These are phyloP conservation scores for Eucalyptus erythrocorys DNA, from an alignment of 345 rosid genomes.

Conservation along the genomic window DNA sequence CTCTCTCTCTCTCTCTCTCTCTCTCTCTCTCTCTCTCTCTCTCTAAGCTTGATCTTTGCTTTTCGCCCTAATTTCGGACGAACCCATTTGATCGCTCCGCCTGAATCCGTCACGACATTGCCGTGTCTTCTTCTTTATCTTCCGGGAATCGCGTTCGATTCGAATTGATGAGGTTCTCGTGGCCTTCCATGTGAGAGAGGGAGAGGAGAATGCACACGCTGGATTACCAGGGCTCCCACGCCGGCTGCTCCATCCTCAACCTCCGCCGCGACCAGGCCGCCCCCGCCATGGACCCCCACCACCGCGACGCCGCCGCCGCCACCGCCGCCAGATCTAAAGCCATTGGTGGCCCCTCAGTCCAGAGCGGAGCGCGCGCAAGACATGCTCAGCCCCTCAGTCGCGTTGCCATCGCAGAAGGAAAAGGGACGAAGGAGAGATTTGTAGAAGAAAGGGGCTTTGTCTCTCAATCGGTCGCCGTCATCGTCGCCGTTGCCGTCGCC, in stretches of 20 bases:
- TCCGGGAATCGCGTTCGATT: not conserved
- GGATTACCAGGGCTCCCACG: slow-evolving; percentile 31
- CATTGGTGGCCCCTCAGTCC: too few species aligned
- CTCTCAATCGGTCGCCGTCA: too few species aligned
- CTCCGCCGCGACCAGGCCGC: slow-evolving; percentile 34
- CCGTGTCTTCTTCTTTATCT: not conserved
- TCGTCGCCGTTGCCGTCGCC: too few species aligned
- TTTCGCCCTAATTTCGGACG: not conserved
- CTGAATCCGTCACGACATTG: not conserved
- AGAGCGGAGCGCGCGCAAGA: too few species aligned
- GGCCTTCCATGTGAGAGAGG: not conserved
- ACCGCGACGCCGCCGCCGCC: not conserved
- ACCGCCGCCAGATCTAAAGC: too few species aligned
- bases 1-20: too few species aligned
- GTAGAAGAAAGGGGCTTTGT: too few species aligned
- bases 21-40: not conserved
- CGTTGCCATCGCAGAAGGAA: too few species aligned
- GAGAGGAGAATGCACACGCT: slow-evolving; percentile 45
- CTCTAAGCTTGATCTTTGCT: not conserved
- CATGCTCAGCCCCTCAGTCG: too few species aligned
- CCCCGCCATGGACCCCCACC: not conserved
- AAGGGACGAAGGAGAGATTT: too few species aligned
- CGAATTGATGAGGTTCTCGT: not conserved
- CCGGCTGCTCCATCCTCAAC: slow-evolving; percentile 31
- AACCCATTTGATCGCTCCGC: not conserved